A percentile compares a stretch with the other conserved stretches of the same genome.
phyloP scores from a whole-genome alignment of 2,329 filamentous ascomycete genomes.

The Chaetomiaceae sp. region DNA sequence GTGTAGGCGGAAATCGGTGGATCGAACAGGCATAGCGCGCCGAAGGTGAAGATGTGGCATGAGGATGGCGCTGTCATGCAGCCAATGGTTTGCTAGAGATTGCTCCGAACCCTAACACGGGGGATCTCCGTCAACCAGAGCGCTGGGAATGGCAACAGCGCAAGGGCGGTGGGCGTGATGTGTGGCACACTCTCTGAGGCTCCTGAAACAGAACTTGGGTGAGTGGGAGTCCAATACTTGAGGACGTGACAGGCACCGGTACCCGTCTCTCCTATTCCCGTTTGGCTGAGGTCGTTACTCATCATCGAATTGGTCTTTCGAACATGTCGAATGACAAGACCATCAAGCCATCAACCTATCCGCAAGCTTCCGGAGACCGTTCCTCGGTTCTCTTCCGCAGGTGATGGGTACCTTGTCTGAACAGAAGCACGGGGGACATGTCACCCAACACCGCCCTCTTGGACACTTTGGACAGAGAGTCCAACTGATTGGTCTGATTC shows the following conservation, averaged over 20 bases:
- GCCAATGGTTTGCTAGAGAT: constrained; percentile 9
- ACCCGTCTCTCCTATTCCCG: no score
- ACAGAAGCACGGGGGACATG: no score
- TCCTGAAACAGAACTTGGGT: constrained; percentile 3
- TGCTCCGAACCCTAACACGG: constrained; percentile 1
- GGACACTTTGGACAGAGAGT: not conserved
- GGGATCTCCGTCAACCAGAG: constrained; percentile 16
- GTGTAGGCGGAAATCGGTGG: not conserved
- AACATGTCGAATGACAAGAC: no score
- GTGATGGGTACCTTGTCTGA: not conserved
- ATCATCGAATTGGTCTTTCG: no score
- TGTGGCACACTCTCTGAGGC: no score
- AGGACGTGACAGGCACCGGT: no score
- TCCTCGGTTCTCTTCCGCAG: no score
- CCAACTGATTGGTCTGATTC: constrained; percentile 1
- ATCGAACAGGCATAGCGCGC: not conserved
- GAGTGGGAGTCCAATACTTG: no score
- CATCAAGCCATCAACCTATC: no score
- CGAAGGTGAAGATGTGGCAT: not conserved
- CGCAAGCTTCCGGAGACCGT: no score
- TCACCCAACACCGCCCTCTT: not conserved
- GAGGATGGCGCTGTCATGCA: not conserved
- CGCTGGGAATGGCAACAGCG: constrained; percentile 8
- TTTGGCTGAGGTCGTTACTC: no score
- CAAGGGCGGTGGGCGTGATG: not conserved